These are phyloP conservation scores for Thalassiosira livingstoniorum DNA, from an alignment of 352 stramenopile genomes.

Conservation along the genomic window DNA sequence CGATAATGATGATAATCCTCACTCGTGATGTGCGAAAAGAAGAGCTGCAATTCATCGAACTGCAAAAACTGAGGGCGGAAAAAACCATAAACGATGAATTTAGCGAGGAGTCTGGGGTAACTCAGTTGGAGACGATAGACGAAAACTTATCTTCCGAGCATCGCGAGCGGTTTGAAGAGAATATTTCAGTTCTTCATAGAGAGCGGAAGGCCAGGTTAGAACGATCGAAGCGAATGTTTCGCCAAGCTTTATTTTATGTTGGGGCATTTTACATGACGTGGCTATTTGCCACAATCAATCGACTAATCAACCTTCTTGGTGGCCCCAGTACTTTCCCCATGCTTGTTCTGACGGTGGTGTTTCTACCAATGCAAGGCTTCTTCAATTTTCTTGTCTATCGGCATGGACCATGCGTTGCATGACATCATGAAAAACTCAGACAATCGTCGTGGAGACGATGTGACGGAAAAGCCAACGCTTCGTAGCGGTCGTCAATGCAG, in stretches of 20 bases:
- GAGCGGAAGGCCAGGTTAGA: constrained; percentile 1
- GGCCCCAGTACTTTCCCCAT: constrained; percentile 4
- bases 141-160: not conserved
- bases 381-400: constrained; percentile 43
- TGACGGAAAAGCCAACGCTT: too few relatives aligned
- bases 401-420: constrained; percentile 26
- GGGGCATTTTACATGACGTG: constrained; percentile 58
- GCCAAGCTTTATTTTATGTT: constrained; percentile 59
- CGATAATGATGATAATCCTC: constrained; percentile 26
- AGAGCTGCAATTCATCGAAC: constrained; percentile 24
- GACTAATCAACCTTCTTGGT: constrained; percentile 33
- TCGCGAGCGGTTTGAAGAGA: too few relatives aligned
- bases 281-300: constrained; percentile 51
- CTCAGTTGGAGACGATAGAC: not conserved
- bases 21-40: constrained; percentile 17
- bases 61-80: constrained; percentile 12
- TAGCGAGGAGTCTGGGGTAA: not conserved
- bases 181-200: too few relatives aligned
- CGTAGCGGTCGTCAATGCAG: too few relatives aligned
- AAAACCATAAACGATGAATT: not conserved
- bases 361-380: constrained; percentile 35
- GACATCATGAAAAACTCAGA: too few relatives aligned
- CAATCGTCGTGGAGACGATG: too few relatives aligned
- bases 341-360: constrained; percentile 24
- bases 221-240: constrained; percentile 35